Percentiles rank a stretch among this genome's conserved stretches.
Evolutionary conservation across 257 asterid genomes (phyloP).

Genomic region (Petunia axillaris): DNA sequence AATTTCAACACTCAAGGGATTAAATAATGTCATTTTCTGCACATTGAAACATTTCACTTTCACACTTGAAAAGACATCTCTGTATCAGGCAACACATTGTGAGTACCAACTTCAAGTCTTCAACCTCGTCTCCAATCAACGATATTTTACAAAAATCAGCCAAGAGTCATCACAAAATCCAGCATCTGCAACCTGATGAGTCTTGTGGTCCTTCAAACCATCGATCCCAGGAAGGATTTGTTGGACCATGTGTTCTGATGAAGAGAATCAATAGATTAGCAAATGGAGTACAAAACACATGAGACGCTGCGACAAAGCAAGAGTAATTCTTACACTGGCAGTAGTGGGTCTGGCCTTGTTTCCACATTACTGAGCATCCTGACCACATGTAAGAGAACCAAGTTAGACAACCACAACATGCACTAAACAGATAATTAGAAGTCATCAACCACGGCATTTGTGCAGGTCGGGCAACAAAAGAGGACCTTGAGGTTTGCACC

Average conservation of each 20-base stretch:
- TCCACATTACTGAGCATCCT: slow-evolving; percentile 71
- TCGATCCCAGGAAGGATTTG: slow-evolving; percentile 83
- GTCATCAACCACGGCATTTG: background rate
- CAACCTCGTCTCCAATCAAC: slow-evolving; percentile 1
- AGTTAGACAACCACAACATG: slow-evolving; percentile 25
- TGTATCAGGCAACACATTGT: slow-evolving; percentile 17
- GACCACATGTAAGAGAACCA: slow-evolving; percentile 16
- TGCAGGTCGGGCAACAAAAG: no score
- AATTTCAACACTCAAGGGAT: slow-evolving; percentile 14
- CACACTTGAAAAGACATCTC: background rate
- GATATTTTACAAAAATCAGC: slow-evolving; percentile 2
- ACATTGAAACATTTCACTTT: slow-evolving; percentile 25
- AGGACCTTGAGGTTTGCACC: no score
- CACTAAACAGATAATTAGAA: background rate
- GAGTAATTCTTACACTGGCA: slow-evolving; percentile 62
- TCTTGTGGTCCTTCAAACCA: slow-evolving; percentile 94
- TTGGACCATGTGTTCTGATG: slow-evolving; percentile 78
- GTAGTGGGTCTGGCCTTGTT: slow-evolving; percentile 79
- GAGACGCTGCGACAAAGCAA: background rate
- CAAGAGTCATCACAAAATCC: slow-evolving; percentile 58
- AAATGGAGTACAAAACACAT: background rate
- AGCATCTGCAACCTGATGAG: slow-evolving; percentile 87
- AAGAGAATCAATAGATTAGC: slow-evolving; percentile 16
- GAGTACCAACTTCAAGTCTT: slow-evolving; percentile 4
- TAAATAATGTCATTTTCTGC: slow-evolving; percentile 35